Conservation (phyloP, 345 rosid genomes). For the Populus euphratica region DNA sequence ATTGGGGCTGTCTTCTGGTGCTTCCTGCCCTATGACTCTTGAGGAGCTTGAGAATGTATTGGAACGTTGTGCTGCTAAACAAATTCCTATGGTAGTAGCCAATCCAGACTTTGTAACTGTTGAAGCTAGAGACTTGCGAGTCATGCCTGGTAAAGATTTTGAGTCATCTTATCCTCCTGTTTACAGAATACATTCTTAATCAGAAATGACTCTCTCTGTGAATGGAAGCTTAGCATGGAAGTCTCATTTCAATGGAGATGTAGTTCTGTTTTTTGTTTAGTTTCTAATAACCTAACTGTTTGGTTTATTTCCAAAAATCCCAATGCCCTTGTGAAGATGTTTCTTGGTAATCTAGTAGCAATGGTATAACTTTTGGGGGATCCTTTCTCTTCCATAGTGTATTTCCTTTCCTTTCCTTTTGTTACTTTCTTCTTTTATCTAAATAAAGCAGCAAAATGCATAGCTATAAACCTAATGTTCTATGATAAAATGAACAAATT, state of each 20-base stretch:
- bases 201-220: neutral
- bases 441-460: neutral
- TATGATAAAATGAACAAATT: neutral
- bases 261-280: neutral
- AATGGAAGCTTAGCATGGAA: neutral
- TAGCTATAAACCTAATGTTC: neutral
- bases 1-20: constrained; percentile 69
- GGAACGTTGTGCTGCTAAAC: constrained; percentile 61
- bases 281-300: neutral
- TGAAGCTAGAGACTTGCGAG: constrained; percentile 71
- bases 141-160: constrained; percentile 77
- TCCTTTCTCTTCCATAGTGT: neutral
- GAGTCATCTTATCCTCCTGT: constrained; percentile 4
- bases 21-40: constrained; percentile 47
- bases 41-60: constrained; percentile 76
- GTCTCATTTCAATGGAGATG: neutral
- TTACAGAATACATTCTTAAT: neutral
- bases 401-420: neutral
- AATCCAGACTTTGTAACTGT: constrained; percentile 94
- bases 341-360: neutral
- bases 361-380: neutral
- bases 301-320: neutral
- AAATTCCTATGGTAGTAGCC: constrained; percentile 88
- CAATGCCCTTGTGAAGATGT: neutral
- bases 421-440: neutral